phyloP scores from a whole-genome alignment of 2,329 filamentous ascomycete genomes.

The Fusarium praegraminearum region DNA sequence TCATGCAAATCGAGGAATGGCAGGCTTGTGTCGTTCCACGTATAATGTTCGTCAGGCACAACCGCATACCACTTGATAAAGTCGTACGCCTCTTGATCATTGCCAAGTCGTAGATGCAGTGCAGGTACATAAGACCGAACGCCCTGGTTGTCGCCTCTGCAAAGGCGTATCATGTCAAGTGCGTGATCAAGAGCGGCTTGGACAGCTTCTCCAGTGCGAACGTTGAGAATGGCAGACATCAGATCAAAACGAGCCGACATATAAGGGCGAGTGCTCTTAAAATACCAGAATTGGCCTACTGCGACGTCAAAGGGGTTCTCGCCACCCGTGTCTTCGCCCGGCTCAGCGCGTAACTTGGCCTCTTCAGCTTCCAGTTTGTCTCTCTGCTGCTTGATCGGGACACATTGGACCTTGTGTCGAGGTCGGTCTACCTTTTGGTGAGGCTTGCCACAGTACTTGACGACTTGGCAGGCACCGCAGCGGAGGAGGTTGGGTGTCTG shows the following conservation, averaged over 20 bases:
- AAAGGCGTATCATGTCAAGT: slow-evolving; percentile 5
- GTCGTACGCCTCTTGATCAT: slow-evolving; percentile 16
- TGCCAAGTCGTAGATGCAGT: slow-evolving; percentile 16
- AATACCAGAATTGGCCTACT: not conserved
- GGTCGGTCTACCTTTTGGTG: slow-evolving; percentile 19
- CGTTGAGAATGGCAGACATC: slow-evolving; percentile 5
- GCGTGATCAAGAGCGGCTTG: not conserved
- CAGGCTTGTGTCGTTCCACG: slow-evolving; percentile 5
- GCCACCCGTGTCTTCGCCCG: not conserved
- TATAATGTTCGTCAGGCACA: not conserved
- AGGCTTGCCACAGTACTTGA: slow-evolving; percentile 16
- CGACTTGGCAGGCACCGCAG: slow-evolving; percentile 7
- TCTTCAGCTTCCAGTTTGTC: not conserved
- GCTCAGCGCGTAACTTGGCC: not conserved
- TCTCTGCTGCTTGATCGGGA: slow-evolving; percentile 5
- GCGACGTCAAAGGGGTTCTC: not conserved
- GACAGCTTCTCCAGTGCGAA: slow-evolving; percentile 13
- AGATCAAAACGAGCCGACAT: slow-evolving; percentile 8
- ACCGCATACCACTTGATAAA: slow-evolving; percentile 29
- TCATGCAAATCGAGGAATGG: slow-evolving; percentile 12
- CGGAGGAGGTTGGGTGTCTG: slow-evolving; percentile 5
- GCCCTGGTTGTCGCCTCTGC: slow-evolving; percentile 8
- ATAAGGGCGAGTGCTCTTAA: slow-evolving; percentile 17
- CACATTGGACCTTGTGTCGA: slow-evolving; percentile 11
- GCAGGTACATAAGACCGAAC: slow-evolving; percentile 6